phyloP scores from a whole-genome alignment of 768 basidiomycete species.

The Postia placenta region DNA sequence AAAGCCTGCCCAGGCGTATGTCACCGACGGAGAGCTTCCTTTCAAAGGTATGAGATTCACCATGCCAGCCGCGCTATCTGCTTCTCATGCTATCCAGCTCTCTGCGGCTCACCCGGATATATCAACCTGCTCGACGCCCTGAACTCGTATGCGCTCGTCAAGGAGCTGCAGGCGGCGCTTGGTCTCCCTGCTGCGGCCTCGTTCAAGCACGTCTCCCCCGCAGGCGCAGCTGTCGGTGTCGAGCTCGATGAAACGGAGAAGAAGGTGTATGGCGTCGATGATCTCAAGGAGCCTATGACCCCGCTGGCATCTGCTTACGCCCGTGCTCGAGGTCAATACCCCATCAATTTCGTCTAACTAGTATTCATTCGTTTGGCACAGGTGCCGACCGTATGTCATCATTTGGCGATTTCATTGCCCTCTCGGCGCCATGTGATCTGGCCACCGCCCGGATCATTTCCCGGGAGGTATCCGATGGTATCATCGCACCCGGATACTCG shows the following conservation, averaged over 20 bases:
- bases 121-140: constrained; percentile 98
- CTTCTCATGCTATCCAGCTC: constrained; percentile 42
- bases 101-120: constrained; percentile 94
- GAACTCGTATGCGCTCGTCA: constrained; percentile 94
- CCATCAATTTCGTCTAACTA: constrained; percentile 12
- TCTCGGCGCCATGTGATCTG: constrained; percentile 88
- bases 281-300: constrained; percentile 85
- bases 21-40: constrained; percentile 81
- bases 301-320: constrained; percentile 92
- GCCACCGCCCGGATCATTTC: constrained; percentile 96
- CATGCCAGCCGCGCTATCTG: not conserved
- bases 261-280: constrained; percentile 94
- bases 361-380: constrained; percentile 23
- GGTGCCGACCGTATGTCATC: constrained; percentile 99
- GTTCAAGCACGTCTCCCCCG: constrained; percentile 99
- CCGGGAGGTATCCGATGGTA: constrained; percentile 97
- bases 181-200: constrained; percentile 92
- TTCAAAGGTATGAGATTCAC: constrained; percentile 81
- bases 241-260: constrained; percentile 80
- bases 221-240: constrained; percentile 91
- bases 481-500: constrained; percentile 93
- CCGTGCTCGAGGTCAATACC: constrained; percentile 72
- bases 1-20: constrained; percentile 95
- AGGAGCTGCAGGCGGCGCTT: constrained; percentile 85
- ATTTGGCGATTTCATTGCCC: constrained; percentile 97